Conservation (phyloP, 768 basidiomycete genomes). For the Trametes coccinea region DNA sequence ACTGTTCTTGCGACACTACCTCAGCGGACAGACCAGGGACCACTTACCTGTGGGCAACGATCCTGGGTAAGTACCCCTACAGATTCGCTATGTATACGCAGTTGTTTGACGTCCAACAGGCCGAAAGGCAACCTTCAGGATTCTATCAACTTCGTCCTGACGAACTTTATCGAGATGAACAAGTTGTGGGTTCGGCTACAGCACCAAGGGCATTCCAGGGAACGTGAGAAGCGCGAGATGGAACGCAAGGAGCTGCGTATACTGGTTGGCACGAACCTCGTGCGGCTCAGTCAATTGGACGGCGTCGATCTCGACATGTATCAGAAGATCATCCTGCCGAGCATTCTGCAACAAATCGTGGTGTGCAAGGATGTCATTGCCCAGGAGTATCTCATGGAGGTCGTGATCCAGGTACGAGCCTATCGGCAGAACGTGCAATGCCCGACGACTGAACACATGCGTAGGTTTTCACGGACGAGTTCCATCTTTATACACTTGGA, state of each 20-base stretch:
- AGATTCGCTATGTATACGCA: background rate
- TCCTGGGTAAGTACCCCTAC: slow-evolving; percentile 57
- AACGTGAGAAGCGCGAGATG: slow-evolving; percentile 96
- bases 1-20: slow-evolving; percentile 92
- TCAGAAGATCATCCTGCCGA: slow-evolving; percentile 80
- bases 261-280: slow-evolving; percentile 96
- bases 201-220: slow-evolving; percentile 95
- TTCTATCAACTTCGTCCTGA: slow-evolving; percentile 93
- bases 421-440: background rate
- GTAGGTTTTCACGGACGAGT: slow-evolving; percentile 97
- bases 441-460: background rate
- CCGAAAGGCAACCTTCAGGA: slow-evolving; percentile 90
- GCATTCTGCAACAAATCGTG: slow-evolving; percentile 94
- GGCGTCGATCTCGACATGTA: slow-evolving; percentile 97
- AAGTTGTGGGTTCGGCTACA: slow-evolving; percentile 99
- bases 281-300: slow-evolving; percentile 91
- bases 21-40: slow-evolving; percentile 95
- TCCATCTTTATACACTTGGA: slow-evolving; percentile 93
- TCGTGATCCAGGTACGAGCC: slow-evolving; percentile 86
- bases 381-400: slow-evolving; percentile 99
- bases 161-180: slow-evolving; percentile 99
- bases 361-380: slow-evolving; percentile 99
- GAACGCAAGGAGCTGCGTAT: slow-evolving; percentile 95
- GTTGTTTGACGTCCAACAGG: slow-evolving; percentile 40
- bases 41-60: slow-evolving; percentile 89